Evolutionary conservation across 805 yeast species (phyloP), one percentile per base, ranked within the genome.

Genomic region (Jamesozyma hellenica): DNA sequence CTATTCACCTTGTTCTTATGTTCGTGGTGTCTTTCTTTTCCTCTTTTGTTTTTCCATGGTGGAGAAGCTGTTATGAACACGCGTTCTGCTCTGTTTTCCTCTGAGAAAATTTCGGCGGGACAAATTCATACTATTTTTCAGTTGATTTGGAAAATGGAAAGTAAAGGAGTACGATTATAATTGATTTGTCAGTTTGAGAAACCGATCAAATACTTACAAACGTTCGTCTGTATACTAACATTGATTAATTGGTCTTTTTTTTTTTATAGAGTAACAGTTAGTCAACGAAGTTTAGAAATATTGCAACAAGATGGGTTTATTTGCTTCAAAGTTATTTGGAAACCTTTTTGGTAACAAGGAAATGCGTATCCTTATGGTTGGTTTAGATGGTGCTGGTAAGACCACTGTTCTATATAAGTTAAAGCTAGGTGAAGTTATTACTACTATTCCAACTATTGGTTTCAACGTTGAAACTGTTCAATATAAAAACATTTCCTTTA

Each of bases 311-410:
- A 88, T 90, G 97, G 97, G 97, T 75, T 74, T 88, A 69, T 83
- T 87, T 56, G 78, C 88, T 68, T 90, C 96, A 51, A 88, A 86
- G 71, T 77, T 88, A 69, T 82, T 90, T 66, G 80, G 80, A 67
- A 90, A 88, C 77, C 92, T 88, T 56, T 84, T 90, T 62, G 96
- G 96, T 72, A 87, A 86, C 70, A 88, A 83, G 72, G 97, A 87
- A 67, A 88, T 87, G 96, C 82, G 96, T 73, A 87, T 87, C 61
- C 79, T 87, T 67, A 87, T 87, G 96, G 96, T 87, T 63, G 96
- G 96, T 70, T 77, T 87, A 58, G 96, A 87, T 68, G 95, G 95
- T 61, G 96, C 96, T 53, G 96, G 96, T 82, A 87, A 87, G 71
- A 87, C 96, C 67, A 87, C 96, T 66, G 88, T 87, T 63, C 75